phyloP scores from a whole-genome alignment of 495 filamentous ascomycete genomes.

The Aspergillus bertholletiae region DNA sequence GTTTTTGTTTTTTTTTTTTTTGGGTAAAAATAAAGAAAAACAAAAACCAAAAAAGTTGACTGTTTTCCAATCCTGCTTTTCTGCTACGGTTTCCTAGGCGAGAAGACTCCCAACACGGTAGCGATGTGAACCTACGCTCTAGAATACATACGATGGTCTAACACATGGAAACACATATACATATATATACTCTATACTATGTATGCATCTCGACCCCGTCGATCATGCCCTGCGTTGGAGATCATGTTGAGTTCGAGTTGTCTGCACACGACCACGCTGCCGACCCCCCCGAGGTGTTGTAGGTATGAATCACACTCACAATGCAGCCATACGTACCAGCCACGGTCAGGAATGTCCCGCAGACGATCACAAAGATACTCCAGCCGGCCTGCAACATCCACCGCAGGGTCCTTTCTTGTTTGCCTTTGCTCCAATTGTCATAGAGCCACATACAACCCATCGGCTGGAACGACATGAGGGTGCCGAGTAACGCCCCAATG shows the following conservation, averaged over 20 bases:
- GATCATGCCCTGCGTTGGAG: too few species aligned
- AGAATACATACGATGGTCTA: too few species aligned
- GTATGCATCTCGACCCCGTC: too few species aligned
- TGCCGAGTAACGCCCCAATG: slow-evolving; percentile 56
- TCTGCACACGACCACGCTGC: slow-evolving; percentile 32
- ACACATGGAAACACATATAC: too few species aligned
- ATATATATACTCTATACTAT: too few species aligned
- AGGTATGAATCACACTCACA: slow-evolving; percentile 50
- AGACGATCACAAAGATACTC: slow-evolving; percentile 24
- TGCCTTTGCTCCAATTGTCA: slow-evolving; percentile 39
- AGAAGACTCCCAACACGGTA: too few species aligned
- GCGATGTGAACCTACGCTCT: too few species aligned
- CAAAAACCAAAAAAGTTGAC: too few species aligned
- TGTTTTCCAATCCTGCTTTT: too few species aligned
- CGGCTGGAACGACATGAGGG: slow-evolving; percentile 40
- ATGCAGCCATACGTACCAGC: slow-evolving; percentile 57
- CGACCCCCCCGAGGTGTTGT: slow-evolving; percentile 25
- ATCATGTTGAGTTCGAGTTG: slow-evolving; percentile 27
- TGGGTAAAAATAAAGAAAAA: too few species aligned
- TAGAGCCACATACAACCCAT: slow-evolving; percentile 47
- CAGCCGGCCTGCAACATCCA: slow-evolving; percentile 30
- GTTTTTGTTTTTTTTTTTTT: too few species aligned
- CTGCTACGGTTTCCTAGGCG: too few species aligned
- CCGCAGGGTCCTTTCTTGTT: slow-evolving; percentile 32
- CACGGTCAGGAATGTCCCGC: slow-evolving; percentile 48